A percentile compares a stretch with the other conserved stretches of the same genome.
These are phyloP conservation scores for Xerocomellus chrysenteron DNA, from an alignment of 768 basidiomycete genomes.

Conservation along the genomic window DNA sequence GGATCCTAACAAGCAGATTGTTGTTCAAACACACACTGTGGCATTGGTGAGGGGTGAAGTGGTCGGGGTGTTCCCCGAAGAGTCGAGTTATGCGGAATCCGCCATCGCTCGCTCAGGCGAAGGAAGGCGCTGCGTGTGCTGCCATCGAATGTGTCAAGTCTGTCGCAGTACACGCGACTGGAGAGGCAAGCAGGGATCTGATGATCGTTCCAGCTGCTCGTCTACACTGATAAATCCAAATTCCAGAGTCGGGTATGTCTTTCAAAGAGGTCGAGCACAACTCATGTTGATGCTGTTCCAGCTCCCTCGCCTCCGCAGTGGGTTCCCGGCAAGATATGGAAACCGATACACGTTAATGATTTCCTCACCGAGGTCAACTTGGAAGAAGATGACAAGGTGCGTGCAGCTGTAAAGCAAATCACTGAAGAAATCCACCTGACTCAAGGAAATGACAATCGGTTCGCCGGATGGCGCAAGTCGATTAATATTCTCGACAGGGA, in stretches of 20 bases:
- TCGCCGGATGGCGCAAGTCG: constrained; percentile 52
- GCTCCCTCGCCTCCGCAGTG: not conserved
- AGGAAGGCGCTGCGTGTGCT: constrained; percentile 70
- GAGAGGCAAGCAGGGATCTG: constrained; percentile 33
- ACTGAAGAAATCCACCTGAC: constrained; percentile 49
- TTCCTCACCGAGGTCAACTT: not conserved
- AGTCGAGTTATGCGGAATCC: constrained; percentile 51
- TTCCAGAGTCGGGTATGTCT: constrained; percentile 56
- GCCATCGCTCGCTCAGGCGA: constrained; percentile 54
- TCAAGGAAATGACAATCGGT: constrained; percentile 59
- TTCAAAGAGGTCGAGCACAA: not conserved
- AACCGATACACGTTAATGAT: constrained; percentile 1
- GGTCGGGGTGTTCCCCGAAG: constrained; percentile 70
- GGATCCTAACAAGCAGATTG: constrained; percentile 32
- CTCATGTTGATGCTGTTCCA: not conserved
- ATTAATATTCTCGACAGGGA: constrained; percentile 44
- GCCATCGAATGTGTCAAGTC: constrained; percentile 66
- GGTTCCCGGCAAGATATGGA: not conserved
- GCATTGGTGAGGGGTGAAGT: constrained; percentile 53
- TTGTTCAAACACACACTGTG: constrained; percentile 58
- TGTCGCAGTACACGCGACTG: constrained; percentile 23
- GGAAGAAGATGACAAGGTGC: constrained; percentile 39
- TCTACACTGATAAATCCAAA: constrained; percentile 67
- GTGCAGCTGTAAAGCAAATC: constrained; percentile 55
- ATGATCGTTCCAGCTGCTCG: constrained; percentile 64